phyloP scores from a whole-genome alignment of 1,139 yeast species.

The Debaryomycetaceae sp. region DNA sequence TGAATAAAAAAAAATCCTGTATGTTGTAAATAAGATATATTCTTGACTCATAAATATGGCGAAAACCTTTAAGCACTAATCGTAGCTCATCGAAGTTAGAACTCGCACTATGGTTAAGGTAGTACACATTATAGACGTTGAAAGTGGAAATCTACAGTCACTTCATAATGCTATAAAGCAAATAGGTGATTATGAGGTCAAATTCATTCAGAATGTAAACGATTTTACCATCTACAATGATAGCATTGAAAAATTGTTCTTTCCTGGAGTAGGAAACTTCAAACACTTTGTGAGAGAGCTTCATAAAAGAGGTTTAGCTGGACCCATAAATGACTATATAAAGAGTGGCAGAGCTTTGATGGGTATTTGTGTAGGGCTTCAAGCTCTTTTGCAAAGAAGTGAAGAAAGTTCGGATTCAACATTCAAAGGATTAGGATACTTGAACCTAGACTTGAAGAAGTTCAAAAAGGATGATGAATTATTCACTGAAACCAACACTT shows the following conservation, averaged over 20 bases:
- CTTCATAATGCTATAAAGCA: conserved; percentile 78
- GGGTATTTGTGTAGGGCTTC: conserved; percentile 98
- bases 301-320: conserved; percentile 55
- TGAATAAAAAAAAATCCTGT: neutral
- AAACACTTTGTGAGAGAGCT: conserved; percentile 86
- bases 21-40: neutral
- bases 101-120: conserved; percentile 17
- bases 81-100: neutral
- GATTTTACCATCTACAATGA: conserved; percentile 35
- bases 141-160: conserved; percentile 90
- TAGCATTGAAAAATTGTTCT: conserved; percentile 54
- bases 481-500: conserved; percentile 15
- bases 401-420: conserved; percentile 60
- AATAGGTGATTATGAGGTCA: conserved; percentile 62
- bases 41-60: neutral
- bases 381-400: conserved; percentile 70
- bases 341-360: conserved; percentile 74
- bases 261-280: conserved; percentile 96
- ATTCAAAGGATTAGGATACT: conserved; percentile 52
- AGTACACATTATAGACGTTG: conserved; percentile 87
- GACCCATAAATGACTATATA: conserved; percentile 64
- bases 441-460: conserved; percentile 52
- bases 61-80: neutral
- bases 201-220: conserved; percentile 40
- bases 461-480: conserved; percentile 50